Conservation (phyloP, 2,329 filamentous ascomycete genomes). For the Chrysoporthe austroafricana region DNA sequence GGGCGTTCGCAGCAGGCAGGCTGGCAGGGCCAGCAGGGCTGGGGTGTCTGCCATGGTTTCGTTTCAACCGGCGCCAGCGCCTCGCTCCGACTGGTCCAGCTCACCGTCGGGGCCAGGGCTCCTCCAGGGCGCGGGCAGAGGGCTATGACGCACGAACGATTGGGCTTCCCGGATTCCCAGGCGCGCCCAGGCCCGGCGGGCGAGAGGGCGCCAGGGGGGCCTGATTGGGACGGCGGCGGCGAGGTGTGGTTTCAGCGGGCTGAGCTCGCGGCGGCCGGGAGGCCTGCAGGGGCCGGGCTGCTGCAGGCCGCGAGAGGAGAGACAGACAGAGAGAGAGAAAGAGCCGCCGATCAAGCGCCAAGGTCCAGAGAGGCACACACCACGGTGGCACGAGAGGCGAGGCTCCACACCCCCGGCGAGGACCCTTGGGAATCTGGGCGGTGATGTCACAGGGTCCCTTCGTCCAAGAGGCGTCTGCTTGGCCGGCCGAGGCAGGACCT, state of each 20-base stretch:
- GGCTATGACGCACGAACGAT: slow-evolving; percentile 29
- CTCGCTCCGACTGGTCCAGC: slow-evolving; percentile 17
- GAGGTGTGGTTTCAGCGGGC: slow-evolving; percentile 15
- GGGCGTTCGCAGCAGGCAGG: not conserved
- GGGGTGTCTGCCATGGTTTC: slow-evolving; percentile 21
- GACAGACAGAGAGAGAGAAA: not conserved
- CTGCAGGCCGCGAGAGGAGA: not conserved
- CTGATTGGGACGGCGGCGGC: not conserved
- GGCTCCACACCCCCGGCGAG: slow-evolving; percentile 12
- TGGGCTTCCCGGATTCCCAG: slow-evolving; percentile 28
- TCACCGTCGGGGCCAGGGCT: slow-evolving; percentile 2
- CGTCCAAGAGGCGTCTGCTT: not conserved
- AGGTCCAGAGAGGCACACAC: not conserved
- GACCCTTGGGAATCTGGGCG: not conserved
- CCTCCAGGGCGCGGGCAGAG: slow-evolving; percentile 15
- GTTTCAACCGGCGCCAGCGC: slow-evolving; percentile 6
- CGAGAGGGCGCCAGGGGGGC: slow-evolving; percentile 1
- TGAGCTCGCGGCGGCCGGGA: not conserved
- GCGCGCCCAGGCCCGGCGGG: not conserved
- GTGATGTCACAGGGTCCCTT: not conserved
- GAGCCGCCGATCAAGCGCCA: slow-evolving; percentile 1
- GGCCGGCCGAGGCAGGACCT: not conserved
- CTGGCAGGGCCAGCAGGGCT: not conserved
- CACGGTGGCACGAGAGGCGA: not conserved
- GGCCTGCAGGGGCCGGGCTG: not conserved